phyloP scores from a whole-genome alignment of 2,329 filamentous ascomycete genomes.

The Phyllosticta citribraziliensis region DNA sequence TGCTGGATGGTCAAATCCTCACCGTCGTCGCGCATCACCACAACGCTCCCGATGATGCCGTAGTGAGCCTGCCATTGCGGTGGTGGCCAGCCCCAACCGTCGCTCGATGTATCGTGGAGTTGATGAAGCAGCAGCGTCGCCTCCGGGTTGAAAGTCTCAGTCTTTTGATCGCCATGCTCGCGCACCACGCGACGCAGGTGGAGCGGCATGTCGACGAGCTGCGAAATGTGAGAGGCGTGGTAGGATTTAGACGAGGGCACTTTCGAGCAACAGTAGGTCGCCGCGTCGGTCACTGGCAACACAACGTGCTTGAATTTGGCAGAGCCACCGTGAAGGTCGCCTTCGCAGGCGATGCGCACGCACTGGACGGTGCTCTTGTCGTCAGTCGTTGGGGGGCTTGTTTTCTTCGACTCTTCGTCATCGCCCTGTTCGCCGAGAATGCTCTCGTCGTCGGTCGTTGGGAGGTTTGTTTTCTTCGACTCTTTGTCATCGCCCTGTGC shows the following conservation, averaged over 20 bases:
- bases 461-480: background rate
- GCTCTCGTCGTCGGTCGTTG: no score
- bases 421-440: background rate
- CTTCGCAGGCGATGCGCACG: background rate
- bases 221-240: background rate
- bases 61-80: background rate
- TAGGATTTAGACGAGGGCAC: background rate
- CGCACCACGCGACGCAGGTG: background rate
- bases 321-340: background rate
- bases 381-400: background rate
- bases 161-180: background rate
- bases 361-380: background rate
- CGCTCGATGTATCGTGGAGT: background rate
- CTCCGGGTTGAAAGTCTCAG: background rate
- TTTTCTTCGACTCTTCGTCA: background rate
- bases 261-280: background rate
- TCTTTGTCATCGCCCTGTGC: background rate
- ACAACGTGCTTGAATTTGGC: background rate
- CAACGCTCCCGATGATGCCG: background rate
- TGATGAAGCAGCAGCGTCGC: background rate
- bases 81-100: background rate
- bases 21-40: conserved; percentile 2
- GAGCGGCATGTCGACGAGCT: background rate
- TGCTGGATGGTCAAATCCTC: conserved; percentile 1
- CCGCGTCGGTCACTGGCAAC: background rate